These are phyloP conservation scores for Crucibulum laeve DNA, from an alignment of 768 basidiomycete genomes.

Conservation along the genomic window DNA sequence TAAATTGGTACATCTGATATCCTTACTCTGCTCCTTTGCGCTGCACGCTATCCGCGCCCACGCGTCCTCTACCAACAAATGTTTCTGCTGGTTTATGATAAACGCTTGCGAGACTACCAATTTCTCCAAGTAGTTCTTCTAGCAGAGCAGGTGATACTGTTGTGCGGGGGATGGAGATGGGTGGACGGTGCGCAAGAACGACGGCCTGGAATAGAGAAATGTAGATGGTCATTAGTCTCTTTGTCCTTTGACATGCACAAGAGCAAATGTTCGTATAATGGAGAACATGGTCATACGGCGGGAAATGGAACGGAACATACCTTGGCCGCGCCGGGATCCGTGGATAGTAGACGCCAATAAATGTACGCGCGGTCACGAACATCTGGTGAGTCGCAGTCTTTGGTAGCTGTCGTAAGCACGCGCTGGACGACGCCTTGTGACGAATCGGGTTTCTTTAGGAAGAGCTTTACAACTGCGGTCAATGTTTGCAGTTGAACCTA, in stretches of 20 bases:
- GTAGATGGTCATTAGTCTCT: slow-evolving; percentile 1
- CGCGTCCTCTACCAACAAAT: slow-evolving; percentile 87
- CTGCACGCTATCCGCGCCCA: slow-evolving; percentile 78
- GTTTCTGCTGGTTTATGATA: slow-evolving; percentile 98
- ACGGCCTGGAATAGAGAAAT: slow-evolving; percentile 44
- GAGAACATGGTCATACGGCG: too few species aligned
- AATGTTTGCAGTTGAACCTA: slow-evolving; percentile 78
- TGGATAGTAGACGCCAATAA: slow-evolving; percentile 93
- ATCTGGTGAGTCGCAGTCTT: slow-evolving; percentile 95
- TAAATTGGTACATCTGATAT: slow-evolving; percentile 4
- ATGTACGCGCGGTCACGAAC: slow-evolving; percentile 97
- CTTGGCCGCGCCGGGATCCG: slow-evolving; percentile 94
- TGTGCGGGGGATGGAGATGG: slow-evolving; percentile 89
- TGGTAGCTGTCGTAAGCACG: slow-evolving; percentile 92
- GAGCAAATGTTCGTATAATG: too few species aligned
- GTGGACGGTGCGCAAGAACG: slow-evolving; percentile 87
- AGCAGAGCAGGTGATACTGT: slow-evolving; percentile 84
- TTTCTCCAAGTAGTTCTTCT: slow-evolving; percentile 88
- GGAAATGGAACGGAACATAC: slow-evolving; percentile 30
- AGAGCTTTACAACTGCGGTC: slow-evolving; percentile 95
- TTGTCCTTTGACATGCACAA: too few species aligned
- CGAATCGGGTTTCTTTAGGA: slow-evolving; percentile 90
- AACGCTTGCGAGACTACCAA: slow-evolving; percentile 87
- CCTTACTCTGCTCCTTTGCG: slow-evolving; percentile 59
- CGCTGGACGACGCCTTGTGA: slow-evolving; percentile 90